Base-by-base conservation (phyloP, 192 early-diverging fungal species). In the Coemansia sp. region DNA sequence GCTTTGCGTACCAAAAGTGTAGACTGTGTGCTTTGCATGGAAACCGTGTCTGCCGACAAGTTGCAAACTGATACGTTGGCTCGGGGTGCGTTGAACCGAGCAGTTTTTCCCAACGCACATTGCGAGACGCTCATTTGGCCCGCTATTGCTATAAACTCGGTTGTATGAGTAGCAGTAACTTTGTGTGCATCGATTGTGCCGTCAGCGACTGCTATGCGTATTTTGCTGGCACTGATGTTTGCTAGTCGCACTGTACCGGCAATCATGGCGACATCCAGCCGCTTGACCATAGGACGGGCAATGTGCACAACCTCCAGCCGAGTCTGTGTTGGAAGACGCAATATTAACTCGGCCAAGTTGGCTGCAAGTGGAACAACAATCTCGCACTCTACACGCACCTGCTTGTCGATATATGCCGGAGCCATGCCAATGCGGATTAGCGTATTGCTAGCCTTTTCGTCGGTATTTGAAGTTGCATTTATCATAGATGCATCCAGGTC, bases 251-350 rank as follows among this genome's bases (percentile, higher is more conserved):
- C 61, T 0, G 53, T 23, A 1, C 76, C 70, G 10, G 59, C 53
- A n/a, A 79, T 50, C 32, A 63, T 37, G 3, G 76, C 76, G 1
- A 55, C 52, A 37, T 79, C 71, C 10, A 79, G 43, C 0, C 45
- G 47, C 5, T 37, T 25, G 1, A 75, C 32, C n/a, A 55, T 24
- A 12, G 23, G 17, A 5, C 41, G 14, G 6, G 12, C 60, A n/a
- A 79, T 55, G 11, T 53, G 24, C 0, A 19, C 35, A 5, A 63
- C 22, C 0, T 61, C 24, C 11, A 76, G 45, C 7, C 55, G 59
- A 4, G 70, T 63, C 24, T 60, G 32, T 38, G 59, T 58, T 17
- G 76, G 71, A 41, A 79, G 67, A n/a, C 67, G 51, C 14, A 79
- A 32, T 5, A 17, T 27, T 17, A 79, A 25, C 9, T 43, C 43